Evolutionary conservation across 179 eudicot species (phyloP), one percentile per base, ranked within the genome.

Genomic region (Beta lomatogona): DNA sequence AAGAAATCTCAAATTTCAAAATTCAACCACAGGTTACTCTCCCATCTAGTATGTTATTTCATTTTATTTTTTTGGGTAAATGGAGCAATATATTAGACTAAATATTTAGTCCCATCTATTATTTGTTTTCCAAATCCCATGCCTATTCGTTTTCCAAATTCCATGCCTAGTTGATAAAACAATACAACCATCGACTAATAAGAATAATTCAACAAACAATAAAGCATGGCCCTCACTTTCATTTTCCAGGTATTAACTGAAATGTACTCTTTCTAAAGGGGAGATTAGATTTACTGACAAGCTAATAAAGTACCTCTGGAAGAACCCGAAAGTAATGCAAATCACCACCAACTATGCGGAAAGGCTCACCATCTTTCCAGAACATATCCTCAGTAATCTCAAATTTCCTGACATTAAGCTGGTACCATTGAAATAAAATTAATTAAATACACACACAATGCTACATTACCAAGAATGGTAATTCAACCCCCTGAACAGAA

Each of bases 281-380:
- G 28, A 54, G 31, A 3, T 10, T 73, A 13, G 16, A 63, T 15
- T 31, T 55, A 28, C 48, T 28, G 64, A 55, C 6, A 73, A 73
- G 2, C 59, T 73, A 12, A 64, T 66, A 64, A 25, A 5, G 65
- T 86, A 95, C 98, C 98, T 93, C 85, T 69, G 98, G 98, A 75
- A 88, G 91, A 75, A 91, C 86, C 48, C 98, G 93, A 81, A 93
- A 95, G 85, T 95, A 95, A 86, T 95, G 98, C 89, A 95, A 75
- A 87, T 95, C 98, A 28, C 98, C 98, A 36, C 98, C 98, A 70
- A 95, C 87, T 44, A 95, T 92, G 81, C 86, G 93, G 83, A 95
- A 93, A 18, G 94, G 93, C 84, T 88, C 75, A 9, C 93, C 91
- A 77, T 95, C 98, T 85, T 92, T 95, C 98, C 92, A 92, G 81